Evolutionary conservation across 2,329 filamentous ascomycete species (phyloP).

Genomic region (Exophiala sp.): DNA sequence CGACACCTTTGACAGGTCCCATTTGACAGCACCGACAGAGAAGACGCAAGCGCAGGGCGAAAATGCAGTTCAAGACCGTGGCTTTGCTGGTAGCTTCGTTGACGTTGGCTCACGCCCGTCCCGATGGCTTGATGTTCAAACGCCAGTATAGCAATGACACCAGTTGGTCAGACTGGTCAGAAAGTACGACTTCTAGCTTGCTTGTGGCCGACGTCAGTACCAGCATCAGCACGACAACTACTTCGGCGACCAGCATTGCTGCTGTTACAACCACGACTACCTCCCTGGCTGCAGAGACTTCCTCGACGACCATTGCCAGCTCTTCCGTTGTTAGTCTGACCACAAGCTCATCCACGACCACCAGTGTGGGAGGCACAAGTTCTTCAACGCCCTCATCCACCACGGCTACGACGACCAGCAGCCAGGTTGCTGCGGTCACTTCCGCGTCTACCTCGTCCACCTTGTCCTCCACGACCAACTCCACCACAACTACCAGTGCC

Average conservation of each 20-base stretch:
- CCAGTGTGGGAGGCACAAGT: background rate
- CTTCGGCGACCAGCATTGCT: background rate
- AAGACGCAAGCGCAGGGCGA: background rate
- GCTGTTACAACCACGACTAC: conserved; percentile 4
- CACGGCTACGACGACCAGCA: background rate
- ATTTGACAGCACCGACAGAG: background rate
- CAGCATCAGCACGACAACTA: conserved; percentile 2
- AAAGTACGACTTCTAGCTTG: background rate
- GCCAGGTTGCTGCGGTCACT: background rate
- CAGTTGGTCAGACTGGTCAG: conserved; percentile 3
- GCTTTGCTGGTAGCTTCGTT: conserved; percentile 17
- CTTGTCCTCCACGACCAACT: background rate
- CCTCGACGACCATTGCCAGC: conserved; percentile 3
- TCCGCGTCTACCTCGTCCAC: background rate
- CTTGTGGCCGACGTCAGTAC: background rate
- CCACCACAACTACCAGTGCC: conserved; percentile 5
- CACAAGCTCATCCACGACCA: background rate
- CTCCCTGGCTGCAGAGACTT: background rate
- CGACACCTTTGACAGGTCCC: conserved; percentile 12
- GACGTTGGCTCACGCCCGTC: conserved; percentile 21
- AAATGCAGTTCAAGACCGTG: conserved; percentile 20
- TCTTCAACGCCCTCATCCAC: background rate
- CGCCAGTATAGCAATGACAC: conserved; percentile 15
- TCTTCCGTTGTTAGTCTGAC: background rate
- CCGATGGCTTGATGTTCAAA: conserved; percentile 10